phyloP scores from a whole-genome alignment of 116 monocot genomes.

The Iris pallida region DNA sequence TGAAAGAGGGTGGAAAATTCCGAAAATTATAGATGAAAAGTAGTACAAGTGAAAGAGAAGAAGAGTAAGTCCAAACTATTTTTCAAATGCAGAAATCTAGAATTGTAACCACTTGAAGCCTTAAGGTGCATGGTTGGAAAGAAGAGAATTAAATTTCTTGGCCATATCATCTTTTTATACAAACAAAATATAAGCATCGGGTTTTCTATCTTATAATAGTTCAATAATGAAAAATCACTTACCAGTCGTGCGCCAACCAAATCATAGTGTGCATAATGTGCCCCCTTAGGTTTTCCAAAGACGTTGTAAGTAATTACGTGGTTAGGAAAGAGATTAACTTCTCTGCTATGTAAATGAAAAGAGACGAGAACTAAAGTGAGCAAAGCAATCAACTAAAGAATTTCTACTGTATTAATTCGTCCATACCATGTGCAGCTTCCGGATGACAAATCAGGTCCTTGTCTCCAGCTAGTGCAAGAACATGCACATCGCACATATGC shows the following conservation, averaged over 20 bases:
- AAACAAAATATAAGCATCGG: not conserved
- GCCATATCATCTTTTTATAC: too few species aligned
- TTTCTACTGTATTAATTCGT: not conserved
- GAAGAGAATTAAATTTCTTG: too few species aligned
- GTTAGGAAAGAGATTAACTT: slow-evolving; percentile 74
- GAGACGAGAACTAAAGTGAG: not conserved
- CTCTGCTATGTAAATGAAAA: slow-evolving; percentile 35
- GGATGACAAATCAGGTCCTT: slow-evolving; percentile 92
- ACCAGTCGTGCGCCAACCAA: slow-evolving; percentile 88
- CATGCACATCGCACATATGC: slow-evolving; percentile 51
- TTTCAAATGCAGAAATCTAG: not conserved
- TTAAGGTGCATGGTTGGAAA: too few species aligned
- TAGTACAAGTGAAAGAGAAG: too few species aligned
- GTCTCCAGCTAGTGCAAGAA: slow-evolving; percentile 88
- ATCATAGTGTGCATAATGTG: slow-evolving; percentile 97
- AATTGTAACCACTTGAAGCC: too few species aligned
- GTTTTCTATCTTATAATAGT: not conserved
- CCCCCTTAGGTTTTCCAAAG: slow-evolving; percentile 69
- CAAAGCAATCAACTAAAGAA: not conserved
- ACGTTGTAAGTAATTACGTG: slow-evolving; percentile 56
- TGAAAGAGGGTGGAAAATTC: too few species aligned
- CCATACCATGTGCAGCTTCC: slow-evolving; percentile 89
- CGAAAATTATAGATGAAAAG: too few species aligned
- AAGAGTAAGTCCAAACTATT: too few species aligned
- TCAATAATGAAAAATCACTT: slow-evolving; percentile 7